These are phyloP conservation scores for Claviceps sp. DNA, from an alignment of 2,329 filamentous ascomycete genomes.

Conservation along the genomic window DNA sequence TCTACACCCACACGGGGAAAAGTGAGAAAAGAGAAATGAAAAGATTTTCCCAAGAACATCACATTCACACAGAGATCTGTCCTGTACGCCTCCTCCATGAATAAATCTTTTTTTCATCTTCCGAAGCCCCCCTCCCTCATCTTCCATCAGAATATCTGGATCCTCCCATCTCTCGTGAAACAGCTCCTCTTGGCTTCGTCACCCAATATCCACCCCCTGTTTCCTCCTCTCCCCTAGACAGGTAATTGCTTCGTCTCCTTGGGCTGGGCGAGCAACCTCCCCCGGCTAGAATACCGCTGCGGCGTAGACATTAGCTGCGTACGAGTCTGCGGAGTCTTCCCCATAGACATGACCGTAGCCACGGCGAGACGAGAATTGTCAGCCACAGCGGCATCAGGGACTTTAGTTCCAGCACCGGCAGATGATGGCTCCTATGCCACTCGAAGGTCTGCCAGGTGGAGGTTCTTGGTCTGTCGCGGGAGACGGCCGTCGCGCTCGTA, in stretches of 20 bases:
- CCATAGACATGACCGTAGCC: not conserved
- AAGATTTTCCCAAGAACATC: no score
- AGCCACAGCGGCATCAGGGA: constrained; percentile 5
- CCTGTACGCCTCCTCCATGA: no score
- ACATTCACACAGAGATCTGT: no score
- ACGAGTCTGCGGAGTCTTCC: not conserved
- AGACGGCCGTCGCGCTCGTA: constrained; percentile 80
- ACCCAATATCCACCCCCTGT: no score
- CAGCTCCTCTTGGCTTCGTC: no score
- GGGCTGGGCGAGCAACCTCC: not conserved
- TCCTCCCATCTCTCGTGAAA: no score
- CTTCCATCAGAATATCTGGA: no score
- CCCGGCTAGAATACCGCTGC: not conserved
- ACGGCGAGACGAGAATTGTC: constrained; percentile 1
- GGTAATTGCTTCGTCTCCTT: not conserved
- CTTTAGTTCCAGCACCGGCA: constrained; percentile 8
- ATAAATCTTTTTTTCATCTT: no score
- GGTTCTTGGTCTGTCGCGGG: constrained; percentile 38
- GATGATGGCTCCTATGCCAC: constrained; percentile 14
- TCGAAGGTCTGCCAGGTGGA: constrained; percentile 18
- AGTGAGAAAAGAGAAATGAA: no score
- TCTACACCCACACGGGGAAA: no score
- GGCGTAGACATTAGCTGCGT: not conserved
- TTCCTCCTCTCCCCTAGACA: not conserved
- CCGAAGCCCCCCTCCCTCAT: no score